Conservation (phyloP, 2,329 filamentous ascomycete genomes). For the Cytospora leucostoma region DNA sequence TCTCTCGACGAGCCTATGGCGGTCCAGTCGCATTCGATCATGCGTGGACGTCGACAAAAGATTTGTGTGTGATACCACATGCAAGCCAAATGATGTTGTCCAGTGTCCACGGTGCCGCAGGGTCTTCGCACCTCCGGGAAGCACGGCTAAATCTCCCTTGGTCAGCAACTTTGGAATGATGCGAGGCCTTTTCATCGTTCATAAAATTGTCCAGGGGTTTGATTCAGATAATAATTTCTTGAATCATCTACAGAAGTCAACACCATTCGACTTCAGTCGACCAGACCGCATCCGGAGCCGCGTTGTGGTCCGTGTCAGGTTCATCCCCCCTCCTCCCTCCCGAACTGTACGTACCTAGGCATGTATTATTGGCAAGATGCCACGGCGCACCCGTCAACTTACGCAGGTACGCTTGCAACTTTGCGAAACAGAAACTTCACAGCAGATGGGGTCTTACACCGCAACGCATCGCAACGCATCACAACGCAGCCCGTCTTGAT, state of each 20-base stretch:
- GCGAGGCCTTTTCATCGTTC: constrained; percentile 5
- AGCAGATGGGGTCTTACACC: constrained; percentile 5
- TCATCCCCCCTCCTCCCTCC: neutral
- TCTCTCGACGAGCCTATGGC: constrained; percentile 4
- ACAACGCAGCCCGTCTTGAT: constrained; percentile 2
- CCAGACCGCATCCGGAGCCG: constrained; percentile 9
- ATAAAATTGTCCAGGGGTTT: neutral
- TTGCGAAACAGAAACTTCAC: constrained; percentile 9
- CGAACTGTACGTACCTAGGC: neutral
- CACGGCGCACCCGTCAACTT: constrained; percentile 16
- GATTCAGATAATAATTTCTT: neutral
- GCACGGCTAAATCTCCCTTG: neutral
- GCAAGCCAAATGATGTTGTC: neutral
- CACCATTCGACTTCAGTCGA: neutral
- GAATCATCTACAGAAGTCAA: constrained; percentile 1
- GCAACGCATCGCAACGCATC: neutral
- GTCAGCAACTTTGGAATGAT: neutral
- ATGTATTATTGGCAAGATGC: constrained; percentile 2
- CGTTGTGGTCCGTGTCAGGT: constrained; percentile 8
- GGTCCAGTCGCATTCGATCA: neutral
- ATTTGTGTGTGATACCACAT: constrained; percentile 12
- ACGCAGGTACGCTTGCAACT: constrained; percentile 10
- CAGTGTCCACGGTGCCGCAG: neutral
- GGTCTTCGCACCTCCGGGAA: neutral
- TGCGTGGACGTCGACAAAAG: neutral